Evolutionary conservation across 805 yeast species (phyloP).

Genomic region (Lachancea lanzarotensis): DNA sequence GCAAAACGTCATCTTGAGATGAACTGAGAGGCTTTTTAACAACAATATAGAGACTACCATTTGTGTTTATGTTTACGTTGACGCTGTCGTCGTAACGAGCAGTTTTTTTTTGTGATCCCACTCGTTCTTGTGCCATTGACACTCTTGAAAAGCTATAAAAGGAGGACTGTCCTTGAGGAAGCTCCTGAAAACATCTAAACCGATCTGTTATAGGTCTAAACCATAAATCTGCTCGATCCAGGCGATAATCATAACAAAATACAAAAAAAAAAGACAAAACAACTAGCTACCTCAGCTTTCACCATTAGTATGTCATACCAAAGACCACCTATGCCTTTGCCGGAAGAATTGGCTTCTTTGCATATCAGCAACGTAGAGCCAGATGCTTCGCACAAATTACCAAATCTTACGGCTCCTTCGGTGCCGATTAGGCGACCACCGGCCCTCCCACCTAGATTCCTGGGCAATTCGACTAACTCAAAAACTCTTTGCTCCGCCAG

Average conservation of each 20-base stretch:
- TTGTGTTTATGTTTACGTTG: not conserved
- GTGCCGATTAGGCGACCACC: not conserved
- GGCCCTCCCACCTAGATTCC: slow-evolving; percentile 1
- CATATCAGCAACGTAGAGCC: not conserved
- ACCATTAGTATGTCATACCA: slow-evolving; percentile 20
- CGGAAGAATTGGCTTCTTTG: slow-evolving; percentile 6
- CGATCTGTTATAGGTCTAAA: not conserved
- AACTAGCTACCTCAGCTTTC: not conserved
- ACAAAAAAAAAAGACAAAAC: not conserved
- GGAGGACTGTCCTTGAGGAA: not conserved
- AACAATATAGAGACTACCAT: not conserved
- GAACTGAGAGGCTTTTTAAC: not conserved
- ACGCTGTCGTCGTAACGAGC: not conserved
- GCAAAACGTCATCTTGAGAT: not conserved
- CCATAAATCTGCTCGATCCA: not conserved
- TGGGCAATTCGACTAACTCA: not conserved
- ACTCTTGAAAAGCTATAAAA: not conserved
- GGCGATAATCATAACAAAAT: not conserved
- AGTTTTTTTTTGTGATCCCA: not conserved
- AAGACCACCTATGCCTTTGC: slow-evolving; percentile 30
- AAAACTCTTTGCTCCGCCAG: not conserved
- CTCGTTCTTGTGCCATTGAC: not conserved
- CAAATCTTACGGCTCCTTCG: no score
- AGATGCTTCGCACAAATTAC: not conserved
- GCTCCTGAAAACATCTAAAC: not conserved